phyloP scores from a whole-genome alignment of 140 eudicot species.

The Ambrosia hybrid region DNA sequence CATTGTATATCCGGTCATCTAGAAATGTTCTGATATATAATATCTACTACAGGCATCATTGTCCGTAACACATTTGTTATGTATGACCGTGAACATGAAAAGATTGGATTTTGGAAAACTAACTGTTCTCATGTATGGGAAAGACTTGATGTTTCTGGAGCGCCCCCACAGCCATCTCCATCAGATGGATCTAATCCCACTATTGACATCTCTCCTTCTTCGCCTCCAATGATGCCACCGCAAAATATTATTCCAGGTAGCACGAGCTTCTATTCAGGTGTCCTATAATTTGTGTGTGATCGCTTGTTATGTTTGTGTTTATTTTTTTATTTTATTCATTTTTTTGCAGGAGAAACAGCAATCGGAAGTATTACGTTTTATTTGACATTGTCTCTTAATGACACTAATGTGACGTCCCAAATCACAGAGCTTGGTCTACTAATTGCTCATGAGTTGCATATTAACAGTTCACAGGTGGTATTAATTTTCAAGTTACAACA shows the following conservation, averaged over 20 bases:
- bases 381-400: conserved; percentile 47
- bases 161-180: conserved; percentile 37
- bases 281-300: neutral
- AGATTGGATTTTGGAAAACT: conserved; percentile 96
- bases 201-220: conserved; percentile 46
- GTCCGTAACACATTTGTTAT: conserved; percentile 90
- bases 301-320: neutral
- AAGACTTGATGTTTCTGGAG: conserved; percentile 52
- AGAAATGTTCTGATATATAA: too few species aligned
- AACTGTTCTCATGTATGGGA: conserved; percentile 93
- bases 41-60: conserved; percentile 53
- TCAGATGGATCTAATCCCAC: conserved; percentile 38
- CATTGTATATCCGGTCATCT: neutral
- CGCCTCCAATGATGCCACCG: conserved; percentile 55
- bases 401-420: conserved; percentile 51
- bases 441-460: conserved; percentile 62
- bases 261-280: conserved; percentile 12
- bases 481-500: neutral
- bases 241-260: conserved; percentile 54
- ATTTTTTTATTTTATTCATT: neutral
- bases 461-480: conserved; percentile 74
- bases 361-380: conserved; percentile 61
- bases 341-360: conserved; percentile 54
- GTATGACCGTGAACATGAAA: conserved; percentile 89
- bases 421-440: conserved; percentile 51